These are phyloP conservation scores for Komagataella pastoris DNA, from an alignment of 805 yeast genomes.

Conservation along the genomic window DNA sequence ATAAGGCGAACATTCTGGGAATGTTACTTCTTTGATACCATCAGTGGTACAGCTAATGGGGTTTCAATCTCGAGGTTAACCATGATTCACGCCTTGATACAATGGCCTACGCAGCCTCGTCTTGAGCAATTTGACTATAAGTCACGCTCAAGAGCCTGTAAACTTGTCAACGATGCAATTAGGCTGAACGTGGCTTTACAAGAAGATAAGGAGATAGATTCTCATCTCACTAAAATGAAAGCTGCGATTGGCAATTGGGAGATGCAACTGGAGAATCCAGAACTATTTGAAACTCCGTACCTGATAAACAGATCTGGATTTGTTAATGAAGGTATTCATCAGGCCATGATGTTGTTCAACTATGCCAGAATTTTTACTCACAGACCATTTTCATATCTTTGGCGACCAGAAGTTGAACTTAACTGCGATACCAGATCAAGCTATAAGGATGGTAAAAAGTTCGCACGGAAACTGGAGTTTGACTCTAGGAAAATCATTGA, in stretches of 20 bases:
- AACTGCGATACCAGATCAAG: conserved; percentile 12
- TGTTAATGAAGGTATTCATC: conserved; percentile 42
- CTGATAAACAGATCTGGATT: conserved; percentile 26
- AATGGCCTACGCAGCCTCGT: conserved; percentile 25
- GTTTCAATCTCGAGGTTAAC: conserved; percentile 26
- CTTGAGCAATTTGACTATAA: conserved; percentile 28
- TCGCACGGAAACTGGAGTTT: conserved; percentile 16
- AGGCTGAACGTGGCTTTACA: conserved; percentile 31
- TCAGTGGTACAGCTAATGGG: conserved; percentile 43
- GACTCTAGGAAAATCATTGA: conserved; percentile 34
- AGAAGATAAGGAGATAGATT: conserved; percentile 22
- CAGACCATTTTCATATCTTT: conserved; percentile 37
- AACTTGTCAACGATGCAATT: conserved; percentile 35
- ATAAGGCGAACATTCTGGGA: conserved; percentile 37
- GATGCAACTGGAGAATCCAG: conserved; percentile 29
- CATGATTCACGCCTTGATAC: conserved; percentile 18
- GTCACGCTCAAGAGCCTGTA: conserved; percentile 30
- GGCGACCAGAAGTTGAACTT: conserved; percentile 24
- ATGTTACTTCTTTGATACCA: conserved; percentile 33
- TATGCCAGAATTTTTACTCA: conserved; percentile 44
- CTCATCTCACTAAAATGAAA: conserved; percentile 23
- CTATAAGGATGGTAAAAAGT: not conserved
- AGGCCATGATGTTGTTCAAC: conserved; percentile 30
- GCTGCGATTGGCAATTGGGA: conserved; percentile 40
- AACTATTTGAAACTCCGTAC: conserved; percentile 25